Conservation (phyloP, 768 basidiomycete genomes). For the Boletellus ananas region DNA sequence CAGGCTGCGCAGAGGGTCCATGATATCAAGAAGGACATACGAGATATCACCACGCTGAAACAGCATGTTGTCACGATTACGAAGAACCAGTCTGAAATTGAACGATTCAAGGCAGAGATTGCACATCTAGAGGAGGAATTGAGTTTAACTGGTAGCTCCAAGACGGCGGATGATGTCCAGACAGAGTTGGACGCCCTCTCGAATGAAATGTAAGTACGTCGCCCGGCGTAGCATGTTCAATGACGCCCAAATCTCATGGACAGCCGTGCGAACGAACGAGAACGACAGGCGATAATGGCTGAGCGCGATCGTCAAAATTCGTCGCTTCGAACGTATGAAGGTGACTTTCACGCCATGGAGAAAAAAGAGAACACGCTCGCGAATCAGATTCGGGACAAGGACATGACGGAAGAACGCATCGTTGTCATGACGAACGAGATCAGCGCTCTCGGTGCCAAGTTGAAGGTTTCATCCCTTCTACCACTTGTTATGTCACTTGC, state of each 20-base stretch:
- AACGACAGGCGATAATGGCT: slow-evolving; percentile 49
- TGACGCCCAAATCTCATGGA: neutral
- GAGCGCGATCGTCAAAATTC: slow-evolving; percentile 63
- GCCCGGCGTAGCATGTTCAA: neutral
- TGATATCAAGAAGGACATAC: slow-evolving; percentile 52
- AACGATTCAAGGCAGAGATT: slow-evolving; percentile 59
- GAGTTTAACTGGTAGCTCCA: slow-evolving; percentile 65
- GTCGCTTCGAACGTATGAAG: slow-evolving; percentile 52
- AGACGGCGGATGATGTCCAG: slow-evolving; percentile 85
- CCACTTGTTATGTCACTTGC: neutral
- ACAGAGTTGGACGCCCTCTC: slow-evolving; percentile 63
- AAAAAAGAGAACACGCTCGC: slow-evolving; percentile 55
- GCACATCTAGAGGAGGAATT: slow-evolving; percentile 65
- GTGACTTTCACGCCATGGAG: slow-evolving; percentile 59
- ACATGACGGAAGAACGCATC: slow-evolving; percentile 52
- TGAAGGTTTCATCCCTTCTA: slow-evolving; percentile 43
- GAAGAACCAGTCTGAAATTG: slow-evolving; percentile 56
- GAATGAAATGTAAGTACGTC: slow-evolving; percentile 33
- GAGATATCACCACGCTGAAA: slow-evolving; percentile 57
- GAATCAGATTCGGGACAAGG: slow-evolving; percentile 57
- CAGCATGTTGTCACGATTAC: slow-evolving; percentile 57
- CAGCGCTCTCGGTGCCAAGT: slow-evolving; percentile 35
- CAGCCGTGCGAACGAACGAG: slow-evolving; percentile 65
- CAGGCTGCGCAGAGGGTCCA: slow-evolving; percentile 55
- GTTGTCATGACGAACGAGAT: slow-evolving; percentile 59